Base-by-base conservation (phyloP, 805 yeast species). In the Sugiyamaella valdiviana region DNA sequence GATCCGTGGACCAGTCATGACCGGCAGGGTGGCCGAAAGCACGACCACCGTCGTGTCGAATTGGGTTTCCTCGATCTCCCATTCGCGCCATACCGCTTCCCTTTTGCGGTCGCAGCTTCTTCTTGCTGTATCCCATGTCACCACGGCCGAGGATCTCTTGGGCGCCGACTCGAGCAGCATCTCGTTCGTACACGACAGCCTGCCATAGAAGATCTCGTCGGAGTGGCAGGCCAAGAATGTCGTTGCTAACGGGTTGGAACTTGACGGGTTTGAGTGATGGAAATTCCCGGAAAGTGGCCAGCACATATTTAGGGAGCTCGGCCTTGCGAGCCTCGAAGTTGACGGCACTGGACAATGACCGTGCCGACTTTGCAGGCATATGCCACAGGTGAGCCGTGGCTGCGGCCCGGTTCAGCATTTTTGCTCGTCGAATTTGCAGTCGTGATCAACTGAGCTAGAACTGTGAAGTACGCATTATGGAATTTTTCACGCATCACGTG, bases 11-110 rank as follows among this genome's bases (percentile, higher is more conserved):
- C 76, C 83, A 81, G 65, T 91, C 95, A 61, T 85, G 88, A 43
- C 96, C 95, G 2, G 96, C 96, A 47, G 77, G 79, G 63, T 93
- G 82, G 14, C 93, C 96, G 60, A 83, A 79, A 0, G 98, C 97
- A 58, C 83, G 75, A 46, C 91, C 89, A 65, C 96, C 96, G 61
- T 85, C 87, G 61, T 79, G 81, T 70, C 96, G 82, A 40, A 82
- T 84, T 44, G 99, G 99, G 20, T 96, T 87, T 61, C 90, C 91
- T 51, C 85, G 89, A 68, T 90, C 97, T 72, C 99, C 99, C 47
- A 80, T 83, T 74, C 99, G 82, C 46, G 99, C 99, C 53, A 78
- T 76, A 69, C 99, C 99, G 14, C 87, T 72, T 51, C 98, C 98
- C 69, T 93, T 93, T 69, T 93, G 99, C 24, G 88, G 86, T 36